These are phyloP conservation scores for Fusarium oxysporum DNA, from an alignment of 2,329 filamentous ascomycete species.

Conservation along the genomic window DNA sequence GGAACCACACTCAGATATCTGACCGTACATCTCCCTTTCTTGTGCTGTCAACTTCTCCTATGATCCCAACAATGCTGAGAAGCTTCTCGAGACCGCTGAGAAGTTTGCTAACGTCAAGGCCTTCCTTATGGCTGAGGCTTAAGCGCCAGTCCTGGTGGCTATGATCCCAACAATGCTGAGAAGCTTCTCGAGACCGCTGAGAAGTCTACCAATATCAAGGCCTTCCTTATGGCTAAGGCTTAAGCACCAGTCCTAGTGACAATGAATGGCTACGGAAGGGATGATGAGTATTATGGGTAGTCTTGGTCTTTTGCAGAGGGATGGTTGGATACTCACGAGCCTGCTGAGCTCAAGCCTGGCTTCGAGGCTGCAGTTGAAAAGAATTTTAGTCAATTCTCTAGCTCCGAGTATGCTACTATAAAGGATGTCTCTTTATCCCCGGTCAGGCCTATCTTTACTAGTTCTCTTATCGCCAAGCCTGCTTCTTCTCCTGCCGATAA, in stretches of 20 bases:
- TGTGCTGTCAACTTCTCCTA: conserved; percentile 7
- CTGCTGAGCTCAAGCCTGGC: no score
- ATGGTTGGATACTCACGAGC: not conserved
- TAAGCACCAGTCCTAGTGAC: not conserved
- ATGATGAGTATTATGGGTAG: not conserved
- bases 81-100: not conserved
- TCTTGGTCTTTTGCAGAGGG: not conserved
- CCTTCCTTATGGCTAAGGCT: conserved; percentile 11
- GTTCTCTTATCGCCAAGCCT: no score
- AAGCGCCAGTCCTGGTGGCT: not conserved
- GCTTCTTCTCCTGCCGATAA: no score
- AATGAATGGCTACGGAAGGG: not conserved
- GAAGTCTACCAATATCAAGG: conserved; percentile 11
- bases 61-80: conserved; percentile 7
- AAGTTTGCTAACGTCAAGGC: conserved; percentile 10
- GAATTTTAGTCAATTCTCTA: no score
- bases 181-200: not conserved
- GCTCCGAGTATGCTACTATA: no score
- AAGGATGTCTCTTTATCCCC: no score
- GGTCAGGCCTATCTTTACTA: no score
- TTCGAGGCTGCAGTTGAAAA: no score
- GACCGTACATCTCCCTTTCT: no score
- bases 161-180: not conserved
- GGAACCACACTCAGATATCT: no score
- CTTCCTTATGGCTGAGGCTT: conserved; percentile 9